Conservation (phyloP, 345 rosid species). For the Arabis alpina region DNA sequence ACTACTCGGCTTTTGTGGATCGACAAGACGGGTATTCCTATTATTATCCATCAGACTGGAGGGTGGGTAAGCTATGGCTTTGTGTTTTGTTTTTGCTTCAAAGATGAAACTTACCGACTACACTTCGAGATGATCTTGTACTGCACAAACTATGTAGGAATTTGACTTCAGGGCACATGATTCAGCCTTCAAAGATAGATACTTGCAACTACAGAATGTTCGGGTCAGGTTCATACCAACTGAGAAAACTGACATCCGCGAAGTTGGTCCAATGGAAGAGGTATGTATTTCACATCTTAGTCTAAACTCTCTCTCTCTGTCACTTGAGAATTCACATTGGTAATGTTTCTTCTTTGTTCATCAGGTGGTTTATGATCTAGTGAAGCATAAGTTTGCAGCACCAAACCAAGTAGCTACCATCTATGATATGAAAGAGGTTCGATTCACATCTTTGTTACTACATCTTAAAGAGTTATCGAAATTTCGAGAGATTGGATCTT, state of each 20-base stretch:
- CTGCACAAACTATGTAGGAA: slow-evolving; percentile 47
- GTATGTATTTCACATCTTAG: slow-evolving; percentile 38
- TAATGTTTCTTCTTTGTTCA: slow-evolving; percentile 17
- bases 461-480: slow-evolving; percentile 13
- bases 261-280: slow-evolving; percentile 86
- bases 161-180: slow-evolving; percentile 88
- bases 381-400: slow-evolving; percentile 64
- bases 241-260: slow-evolving; percentile 67
- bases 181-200: slow-evolving; percentile 86
- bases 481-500: slow-evolving; percentile 12
- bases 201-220: slow-evolving; percentile 70
- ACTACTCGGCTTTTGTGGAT: slow-evolving; percentile 67
- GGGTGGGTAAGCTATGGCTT: slow-evolving; percentile 63
- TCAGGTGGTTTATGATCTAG: slow-evolving; percentile 67
- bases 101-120: background rate
- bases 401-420: slow-evolving; percentile 73
- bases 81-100: background rate
- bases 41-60: slow-evolving; percentile 89
- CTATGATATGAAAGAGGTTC: slow-evolving; percentile 72
- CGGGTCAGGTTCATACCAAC: slow-evolving; percentile 93
- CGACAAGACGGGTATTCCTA: slow-evolving; percentile 77
- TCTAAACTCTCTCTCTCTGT: background rate
- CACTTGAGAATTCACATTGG: background rate
- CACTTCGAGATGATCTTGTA: slow-evolving; percentile 21
- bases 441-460: slow-evolving; percentile 4